Percentiles rank a stretch among this genome's conserved stretches.
Conservation (phyloP, 257 asterid species). For the Solanum tarapatanum region DNA sequence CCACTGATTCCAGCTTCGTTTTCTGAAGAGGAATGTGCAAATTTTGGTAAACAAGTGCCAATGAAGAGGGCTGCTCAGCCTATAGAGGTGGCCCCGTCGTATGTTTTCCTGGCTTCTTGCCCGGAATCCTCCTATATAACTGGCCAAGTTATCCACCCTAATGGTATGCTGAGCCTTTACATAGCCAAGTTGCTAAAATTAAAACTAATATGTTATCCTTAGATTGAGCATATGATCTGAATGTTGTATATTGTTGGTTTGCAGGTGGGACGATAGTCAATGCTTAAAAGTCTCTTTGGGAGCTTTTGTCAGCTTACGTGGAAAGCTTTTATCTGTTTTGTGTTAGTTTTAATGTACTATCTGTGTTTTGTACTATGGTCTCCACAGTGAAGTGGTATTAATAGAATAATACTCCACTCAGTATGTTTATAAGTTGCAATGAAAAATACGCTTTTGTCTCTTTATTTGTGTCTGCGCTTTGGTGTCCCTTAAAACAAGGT, state of each 20-base stretch:
- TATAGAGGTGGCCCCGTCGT: slow-evolving; percentile 55
- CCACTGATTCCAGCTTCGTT: slow-evolving; percentile 65
- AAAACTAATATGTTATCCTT: neutral
- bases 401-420: neutral
- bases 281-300: slow-evolving; percentile 8
- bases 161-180: slow-evolving; percentile 20
- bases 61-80: slow-evolving; percentile 85
- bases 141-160: slow-evolving; percentile 69
- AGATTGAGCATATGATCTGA: neutral
- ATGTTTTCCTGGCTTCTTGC: slow-evolving; percentile 54
- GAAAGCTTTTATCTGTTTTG: neutral
- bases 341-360: neutral
- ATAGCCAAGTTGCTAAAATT: neutral
- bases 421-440: neutral
- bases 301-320: neutral
- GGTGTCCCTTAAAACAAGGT: neutral
- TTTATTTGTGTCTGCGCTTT: neutral
- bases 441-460: neutral
- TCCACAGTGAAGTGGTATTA: neutral
- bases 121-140: slow-evolving; percentile 53
- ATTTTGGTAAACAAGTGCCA: slow-evolving; percentile 48
- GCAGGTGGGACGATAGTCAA: slow-evolving; percentile 47
- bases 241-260: neutral
- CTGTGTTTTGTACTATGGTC: neutral
- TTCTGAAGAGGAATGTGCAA: slow-evolving; percentile 27